A percentile compares a stretch with the other conserved stretches of the same genome.
Conservation (phyloP, 176 grass and related monocot species). For the Zea luxurians region DNA sequence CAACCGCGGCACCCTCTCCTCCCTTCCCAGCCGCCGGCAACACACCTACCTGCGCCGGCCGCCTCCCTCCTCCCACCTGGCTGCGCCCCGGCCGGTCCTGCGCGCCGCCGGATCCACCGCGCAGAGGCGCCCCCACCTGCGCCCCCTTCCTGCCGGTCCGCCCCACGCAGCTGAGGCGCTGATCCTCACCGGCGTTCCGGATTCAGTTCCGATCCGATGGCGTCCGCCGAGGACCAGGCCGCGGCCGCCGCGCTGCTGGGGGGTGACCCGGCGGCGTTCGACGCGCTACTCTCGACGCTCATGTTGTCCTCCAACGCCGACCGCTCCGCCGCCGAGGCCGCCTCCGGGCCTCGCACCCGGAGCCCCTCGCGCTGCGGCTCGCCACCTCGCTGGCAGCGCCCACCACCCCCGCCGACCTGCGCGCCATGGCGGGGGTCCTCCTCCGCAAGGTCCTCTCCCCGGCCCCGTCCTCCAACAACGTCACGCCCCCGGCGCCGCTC, state of each 20-base stretch:
- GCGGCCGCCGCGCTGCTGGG: slow-evolving; percentile 63
- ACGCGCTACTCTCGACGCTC: slow-evolving; percentile 65
- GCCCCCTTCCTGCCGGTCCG: too few species aligned
- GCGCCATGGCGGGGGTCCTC: slow-evolving; percentile 70
- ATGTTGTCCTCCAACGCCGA: slow-evolving; percentile 93
- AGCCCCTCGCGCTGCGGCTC: slow-evolving; percentile 67
- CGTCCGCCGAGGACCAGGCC: slow-evolving; percentile 55
- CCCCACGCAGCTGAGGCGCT: too few species aligned
- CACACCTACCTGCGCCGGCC: too few species aligned
- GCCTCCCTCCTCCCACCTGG: too few species aligned
- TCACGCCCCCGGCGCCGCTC: slow-evolving; percentile 21
- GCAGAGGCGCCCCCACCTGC: too few species aligned
- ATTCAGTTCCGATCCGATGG: slow-evolving; percentile 40
- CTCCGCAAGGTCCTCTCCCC: slow-evolving; percentile 83
- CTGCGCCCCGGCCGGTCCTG: too few species aligned
- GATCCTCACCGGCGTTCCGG: too few species aligned
- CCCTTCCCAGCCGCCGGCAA: too few species aligned
- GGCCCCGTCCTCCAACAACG: slow-evolving; percentile 31
- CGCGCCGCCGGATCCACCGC: too few species aligned
- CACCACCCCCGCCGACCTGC: slow-evolving; percentile 48
- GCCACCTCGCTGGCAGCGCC: slow-evolving; percentile 54
- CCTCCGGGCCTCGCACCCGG: slow-evolving; percentile 67
- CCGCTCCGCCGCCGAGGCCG: slow-evolving; percentile 72
- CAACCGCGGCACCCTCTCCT: too few species aligned
- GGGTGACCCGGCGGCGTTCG: slow-evolving; percentile 67